A percentile compares a stretch with the other conserved stretches of the same genome.
Conservation (phyloP, 257 asterid species). For the Solanum chiquidenum region DNA sequence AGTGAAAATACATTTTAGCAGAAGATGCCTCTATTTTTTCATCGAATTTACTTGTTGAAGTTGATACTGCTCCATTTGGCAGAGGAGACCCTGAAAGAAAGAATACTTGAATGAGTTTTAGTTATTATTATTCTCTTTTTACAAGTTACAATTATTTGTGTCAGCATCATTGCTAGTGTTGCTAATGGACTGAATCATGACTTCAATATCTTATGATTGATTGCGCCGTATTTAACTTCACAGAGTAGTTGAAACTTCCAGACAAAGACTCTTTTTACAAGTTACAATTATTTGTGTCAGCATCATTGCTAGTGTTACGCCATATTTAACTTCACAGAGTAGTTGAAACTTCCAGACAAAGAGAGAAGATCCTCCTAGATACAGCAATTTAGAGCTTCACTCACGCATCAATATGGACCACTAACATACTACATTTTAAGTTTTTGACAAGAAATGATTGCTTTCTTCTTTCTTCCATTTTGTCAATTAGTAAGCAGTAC, state of each 20-base stretch:
- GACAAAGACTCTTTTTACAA: not conserved
- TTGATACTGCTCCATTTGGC: constrained; percentile 48
- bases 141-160: not conserved
- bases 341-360: not conserved
- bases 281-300: not conserved
- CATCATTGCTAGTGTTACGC: not conserved
- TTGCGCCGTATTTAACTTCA: not conserved
- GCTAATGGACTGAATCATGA: not conserved
- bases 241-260: not conserved
- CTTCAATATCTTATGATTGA: not conserved
- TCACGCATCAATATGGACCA: not conserved
- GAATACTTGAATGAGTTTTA: not conserved
- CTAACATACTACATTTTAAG: not conserved
- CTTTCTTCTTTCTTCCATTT: not conserved
- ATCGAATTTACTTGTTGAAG: constrained; percentile 74
- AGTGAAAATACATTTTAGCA: constrained; percentile 97
- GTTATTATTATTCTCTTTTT: not conserved
- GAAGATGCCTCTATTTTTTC: constrained; percentile 93
- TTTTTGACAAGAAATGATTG: not conserved
- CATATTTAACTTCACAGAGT: not conserved
- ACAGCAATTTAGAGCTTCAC: not conserved
- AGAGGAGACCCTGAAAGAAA: constrained; percentile 42
- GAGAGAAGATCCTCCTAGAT: not conserved
- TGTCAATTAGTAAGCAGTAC: not conserved
- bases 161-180: not conserved